Conservation (phyloP, 768 basidiomycete species). For the Mycena vulgaris region DNA sequence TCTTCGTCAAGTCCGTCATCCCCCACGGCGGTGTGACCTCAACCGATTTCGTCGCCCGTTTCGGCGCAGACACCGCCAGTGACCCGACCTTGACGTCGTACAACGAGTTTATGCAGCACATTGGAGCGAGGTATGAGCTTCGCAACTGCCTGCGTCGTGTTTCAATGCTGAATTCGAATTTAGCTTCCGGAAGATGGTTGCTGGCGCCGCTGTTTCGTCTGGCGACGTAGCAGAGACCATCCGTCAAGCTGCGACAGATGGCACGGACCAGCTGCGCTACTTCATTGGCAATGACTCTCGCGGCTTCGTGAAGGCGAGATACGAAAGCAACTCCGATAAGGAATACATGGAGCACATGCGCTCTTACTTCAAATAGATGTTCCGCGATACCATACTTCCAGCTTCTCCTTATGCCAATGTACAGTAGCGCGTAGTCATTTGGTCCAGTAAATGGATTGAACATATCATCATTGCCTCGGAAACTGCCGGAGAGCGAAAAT, state of each 20-base stretch:
- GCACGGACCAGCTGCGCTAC: conserved; percentile 41
- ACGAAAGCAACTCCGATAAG: conserved; percentile 35
- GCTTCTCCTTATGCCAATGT: no score
- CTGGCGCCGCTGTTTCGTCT: conserved; percentile 31
- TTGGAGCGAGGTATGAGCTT: conserved; percentile 26
- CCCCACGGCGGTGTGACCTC: conserved; percentile 40
- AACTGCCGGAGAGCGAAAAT: no score
- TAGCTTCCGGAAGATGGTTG: conserved; percentile 38
- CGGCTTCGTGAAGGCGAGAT: conserved; percentile 41
- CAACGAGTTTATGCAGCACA: conserved; percentile 24
- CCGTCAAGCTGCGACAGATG: conserved; percentile 41
- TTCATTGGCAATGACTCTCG: conserved; percentile 40
- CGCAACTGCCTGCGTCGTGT: background rate
- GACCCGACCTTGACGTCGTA: conserved; percentile 33
- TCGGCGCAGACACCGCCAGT: conserved; percentile 20
- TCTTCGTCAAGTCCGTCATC: conserved; percentile 41
- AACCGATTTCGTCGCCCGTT: conserved; percentile 34
- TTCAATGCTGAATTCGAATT: background rate
- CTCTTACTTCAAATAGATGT: conserved; percentile 35
- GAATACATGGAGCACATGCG: conserved; percentile 43
- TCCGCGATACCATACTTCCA: no score
- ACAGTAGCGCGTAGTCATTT: no score
- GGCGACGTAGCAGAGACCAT: conserved; percentile 41
- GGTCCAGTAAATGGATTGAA: no score
- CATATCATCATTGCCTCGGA: no score